phyloP scores from a whole-genome alignment of 2,329 filamentous ascomycete genomes.

The Aspergillus ibericus region DNA sequence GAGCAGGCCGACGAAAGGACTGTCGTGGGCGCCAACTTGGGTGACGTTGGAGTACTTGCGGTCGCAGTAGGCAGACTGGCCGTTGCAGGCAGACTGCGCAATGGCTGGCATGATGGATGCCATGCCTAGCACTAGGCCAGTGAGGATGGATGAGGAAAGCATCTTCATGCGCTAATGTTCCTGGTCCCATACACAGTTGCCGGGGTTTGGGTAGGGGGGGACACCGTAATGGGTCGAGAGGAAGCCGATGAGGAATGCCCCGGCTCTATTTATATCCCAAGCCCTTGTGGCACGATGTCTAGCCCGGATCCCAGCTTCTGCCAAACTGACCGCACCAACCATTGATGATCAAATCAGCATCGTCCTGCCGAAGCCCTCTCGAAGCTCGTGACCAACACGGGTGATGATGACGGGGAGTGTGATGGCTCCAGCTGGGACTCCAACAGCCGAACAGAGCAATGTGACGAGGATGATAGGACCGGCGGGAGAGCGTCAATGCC shows the following conservation, averaged over 20 bases:
- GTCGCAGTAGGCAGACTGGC: slow-evolving; percentile 55
- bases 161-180: not conserved
- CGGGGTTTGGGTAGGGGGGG: not conserved
- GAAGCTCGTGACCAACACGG: not conserved
- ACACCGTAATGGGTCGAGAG: not conserved
- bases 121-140: slow-evolving; percentile 8
- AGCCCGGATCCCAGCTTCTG: not conserved
- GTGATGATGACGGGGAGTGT: not conserved
- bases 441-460: not conserved
- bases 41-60: slow-evolving; percentile 61
- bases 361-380: not conserved
- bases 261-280: not conserved
- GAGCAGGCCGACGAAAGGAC: slow-evolving; percentile 60
- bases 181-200: no score
- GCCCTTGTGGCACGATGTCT: not conserved
- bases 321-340: not conserved
- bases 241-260: not conserved
- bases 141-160: not conserved
- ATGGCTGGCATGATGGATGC: slow-evolving; percentile 3
- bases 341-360: not conserved
- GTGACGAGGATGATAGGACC: not conserved
- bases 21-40: slow-evolving; percentile 66
- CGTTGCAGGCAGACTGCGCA: slow-evolving; percentile 53
- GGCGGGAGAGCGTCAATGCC: not conserved
- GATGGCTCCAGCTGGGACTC: not conserved